Conservation (phyloP, 305 asterid genomes). For the Vinca major region DNA sequence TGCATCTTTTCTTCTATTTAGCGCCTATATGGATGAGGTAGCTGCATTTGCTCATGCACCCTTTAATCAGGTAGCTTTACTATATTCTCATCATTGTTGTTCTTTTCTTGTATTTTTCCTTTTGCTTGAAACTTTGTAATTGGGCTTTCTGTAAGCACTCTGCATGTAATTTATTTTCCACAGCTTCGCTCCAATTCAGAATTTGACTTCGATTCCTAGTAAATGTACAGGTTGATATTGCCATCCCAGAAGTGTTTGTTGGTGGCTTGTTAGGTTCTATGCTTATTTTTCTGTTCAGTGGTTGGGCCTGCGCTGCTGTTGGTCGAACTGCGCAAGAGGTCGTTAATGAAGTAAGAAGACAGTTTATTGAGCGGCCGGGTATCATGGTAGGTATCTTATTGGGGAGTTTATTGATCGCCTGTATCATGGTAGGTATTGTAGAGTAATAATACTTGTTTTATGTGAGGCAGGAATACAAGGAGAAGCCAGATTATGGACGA, state of each 20-base stretch:
- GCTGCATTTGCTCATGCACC: slow-evolving; percentile 62
- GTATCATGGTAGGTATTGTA: slow-evolving; percentile 78
- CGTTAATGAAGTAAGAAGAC: slow-evolving; percentile 96
- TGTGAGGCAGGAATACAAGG: slow-evolving; percentile 35
- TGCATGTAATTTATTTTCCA: not conserved
- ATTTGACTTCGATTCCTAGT: slow-evolving; percentile 7
- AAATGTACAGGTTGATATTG: slow-evolving; percentile 74
- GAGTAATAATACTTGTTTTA: slow-evolving; percentile 14
- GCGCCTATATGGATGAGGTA: slow-evolving; percentile 99
- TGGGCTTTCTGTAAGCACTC: not conserved
- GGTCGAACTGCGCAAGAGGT: slow-evolving; percentile 99
- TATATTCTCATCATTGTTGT: slow-evolving; percentile 13
- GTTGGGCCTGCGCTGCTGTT: slow-evolving; percentile 98
- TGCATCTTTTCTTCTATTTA: slow-evolving; percentile 94
- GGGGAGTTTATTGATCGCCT: slow-evolving; percentile 61
- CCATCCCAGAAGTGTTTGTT: slow-evolving; percentile 95
- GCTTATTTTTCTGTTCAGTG: slow-evolving; percentile 96
- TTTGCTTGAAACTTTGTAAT: not conserved
- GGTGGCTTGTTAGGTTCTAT: slow-evolving; percentile 97
- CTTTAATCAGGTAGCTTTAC: slow-evolving; percentile 55
- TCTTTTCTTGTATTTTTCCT: not conserved
- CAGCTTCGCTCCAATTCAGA: not conserved
- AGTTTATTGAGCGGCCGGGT: slow-evolving; percentile 98
- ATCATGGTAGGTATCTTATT: slow-evolving; percentile 66
- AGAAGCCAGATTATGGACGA: slow-evolving; percentile 88